A percentile compares a stretch with the other conserved stretches of the same genome.
Evolutionary conservation across 2,329 filamentous ascomycete species (phyloP).

Genomic region (Calonectria naviculata): DNA sequence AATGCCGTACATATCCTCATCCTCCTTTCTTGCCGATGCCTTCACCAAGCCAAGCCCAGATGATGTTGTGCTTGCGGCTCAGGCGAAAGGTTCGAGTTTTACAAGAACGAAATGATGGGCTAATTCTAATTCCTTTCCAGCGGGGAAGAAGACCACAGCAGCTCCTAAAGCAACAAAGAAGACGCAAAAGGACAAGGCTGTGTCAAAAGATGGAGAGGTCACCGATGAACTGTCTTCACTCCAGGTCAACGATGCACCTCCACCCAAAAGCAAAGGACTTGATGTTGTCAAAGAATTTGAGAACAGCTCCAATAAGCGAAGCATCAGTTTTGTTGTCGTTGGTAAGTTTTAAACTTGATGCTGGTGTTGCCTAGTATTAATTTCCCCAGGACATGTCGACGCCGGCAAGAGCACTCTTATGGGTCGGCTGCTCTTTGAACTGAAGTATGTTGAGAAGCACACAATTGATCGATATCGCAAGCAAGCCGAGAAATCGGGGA

Average conservation of each 20-base stretch:
- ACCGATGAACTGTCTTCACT: constrained; percentile 46
- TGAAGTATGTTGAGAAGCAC: constrained; percentile 87
- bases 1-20: constrained; percentile 63
- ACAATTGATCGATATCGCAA: constrained; percentile 89
- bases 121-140: constrained; percentile 65
- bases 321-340: constrained; percentile 91
- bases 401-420: constrained; percentile 98
- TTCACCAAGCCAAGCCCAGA: constrained; percentile 93
- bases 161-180: constrained; percentile 52
- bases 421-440: constrained; percentile 90
- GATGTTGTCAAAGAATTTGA: constrained; percentile 86
- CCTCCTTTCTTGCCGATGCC: constrained; percentile 65
- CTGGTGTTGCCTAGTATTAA: neutral
- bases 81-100: constrained; percentile 85
- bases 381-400: constrained; percentile 84
- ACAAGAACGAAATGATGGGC: constrained; percentile 60
- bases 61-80: constrained; percentile 87
- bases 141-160: constrained; percentile 61
- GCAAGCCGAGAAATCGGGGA: constrained; percentile 92
- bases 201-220: constrained; percentile 37
- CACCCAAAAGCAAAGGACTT: constrained; percentile 80
- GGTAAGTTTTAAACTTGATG: constrained; percentile 63
- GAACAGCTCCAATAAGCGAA: constrained; percentile 80
- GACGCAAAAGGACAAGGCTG: constrained; percentile 49
- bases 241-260: constrained; percentile 63